These are phyloP conservation scores for Naganishia onofrii DNA, from an alignment of 768 basidiomycete genomes.

Conservation along the genomic window DNA sequence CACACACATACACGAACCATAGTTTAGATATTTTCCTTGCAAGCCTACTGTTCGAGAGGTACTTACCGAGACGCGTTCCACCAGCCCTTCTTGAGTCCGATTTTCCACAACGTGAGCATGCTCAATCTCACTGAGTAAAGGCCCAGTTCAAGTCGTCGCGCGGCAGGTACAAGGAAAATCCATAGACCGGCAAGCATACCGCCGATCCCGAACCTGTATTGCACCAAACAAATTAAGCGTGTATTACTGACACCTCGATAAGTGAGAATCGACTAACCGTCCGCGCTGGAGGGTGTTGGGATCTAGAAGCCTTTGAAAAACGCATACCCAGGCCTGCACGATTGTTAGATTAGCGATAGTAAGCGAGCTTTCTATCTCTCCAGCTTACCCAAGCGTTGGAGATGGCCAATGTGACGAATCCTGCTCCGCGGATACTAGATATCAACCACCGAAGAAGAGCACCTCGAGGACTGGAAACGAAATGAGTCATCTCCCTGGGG, in stretches of 20 bases:
- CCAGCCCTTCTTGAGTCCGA: constrained; percentile 30
- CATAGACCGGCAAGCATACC: constrained; percentile 29
- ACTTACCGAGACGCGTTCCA: constrained; percentile 20
- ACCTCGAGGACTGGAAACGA: constrained; percentile 15
- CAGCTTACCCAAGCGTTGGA: constrained; percentile 28
- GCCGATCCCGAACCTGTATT: constrained; percentile 24
- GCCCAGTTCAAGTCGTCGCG: constrained; percentile 26
- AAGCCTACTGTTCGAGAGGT: not conserved
- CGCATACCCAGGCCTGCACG: constrained; percentile 28
- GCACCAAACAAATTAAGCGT: not conserved
- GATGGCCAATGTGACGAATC: constrained; percentile 26
- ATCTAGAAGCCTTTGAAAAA: constrained; percentile 18
- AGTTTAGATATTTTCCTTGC: not conserved
- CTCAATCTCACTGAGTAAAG: constrained; percentile 27
- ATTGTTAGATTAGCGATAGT: not conserved
- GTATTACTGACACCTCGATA: not conserved
- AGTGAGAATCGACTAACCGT: not conserved
- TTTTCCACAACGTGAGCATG: constrained; percentile 23
- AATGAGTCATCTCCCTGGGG: too few species aligned
- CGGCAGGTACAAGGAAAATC: constrained; percentile 27
- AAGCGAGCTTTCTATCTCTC: not conserved
- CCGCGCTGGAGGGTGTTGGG: constrained; percentile 19
- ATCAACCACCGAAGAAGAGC: constrained; percentile 21
- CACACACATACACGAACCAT: not conserved
- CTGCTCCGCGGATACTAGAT: constrained; percentile 19